Conservation (phyloP, 2,329 filamentous ascomycete genomes). For the Monilinia fructigena region DNA sequence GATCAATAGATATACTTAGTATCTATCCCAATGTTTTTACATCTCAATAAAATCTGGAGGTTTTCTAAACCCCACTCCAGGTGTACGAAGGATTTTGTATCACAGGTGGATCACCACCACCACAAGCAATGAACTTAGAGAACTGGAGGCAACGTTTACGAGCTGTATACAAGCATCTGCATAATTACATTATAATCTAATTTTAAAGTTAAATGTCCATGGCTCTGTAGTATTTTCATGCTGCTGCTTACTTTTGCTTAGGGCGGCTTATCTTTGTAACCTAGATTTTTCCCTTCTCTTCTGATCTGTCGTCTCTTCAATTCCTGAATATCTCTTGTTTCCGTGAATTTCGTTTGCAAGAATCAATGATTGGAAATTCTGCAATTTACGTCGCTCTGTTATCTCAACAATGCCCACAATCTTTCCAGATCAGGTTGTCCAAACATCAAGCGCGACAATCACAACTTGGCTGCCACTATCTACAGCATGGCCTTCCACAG, state of each 20-base stretch:
- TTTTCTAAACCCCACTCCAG: background rate
- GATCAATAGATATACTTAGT: background rate
- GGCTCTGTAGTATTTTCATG: background rate
- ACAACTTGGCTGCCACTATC: conserved; percentile 19
- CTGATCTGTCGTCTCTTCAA: background rate
- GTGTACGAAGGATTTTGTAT: background rate
- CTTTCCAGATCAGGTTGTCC: conserved; percentile 5
- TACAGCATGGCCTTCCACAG: conserved; percentile 9
- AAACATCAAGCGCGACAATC: conserved; percentile 4
- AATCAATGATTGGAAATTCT: background rate
- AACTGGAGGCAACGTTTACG: background rate
- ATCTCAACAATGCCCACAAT: background rate
- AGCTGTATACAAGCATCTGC: background rate
- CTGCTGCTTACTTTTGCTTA: conserved; percentile 5
- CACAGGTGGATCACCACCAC: background rate
- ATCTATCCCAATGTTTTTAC: background rate
- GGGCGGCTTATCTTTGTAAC: background rate
- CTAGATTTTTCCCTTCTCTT: background rate
- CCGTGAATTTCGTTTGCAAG: background rate
- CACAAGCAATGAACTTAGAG: background rate
- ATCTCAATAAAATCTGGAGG: background rate
- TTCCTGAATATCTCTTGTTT: background rate
- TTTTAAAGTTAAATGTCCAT: background rate
- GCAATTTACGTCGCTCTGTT: background rate
- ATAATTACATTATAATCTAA: background rate